Evolutionary conservation across 129 eudicot genomes (phyloP).

Genomic region (Chrysanthemum makinoi): DNA sequence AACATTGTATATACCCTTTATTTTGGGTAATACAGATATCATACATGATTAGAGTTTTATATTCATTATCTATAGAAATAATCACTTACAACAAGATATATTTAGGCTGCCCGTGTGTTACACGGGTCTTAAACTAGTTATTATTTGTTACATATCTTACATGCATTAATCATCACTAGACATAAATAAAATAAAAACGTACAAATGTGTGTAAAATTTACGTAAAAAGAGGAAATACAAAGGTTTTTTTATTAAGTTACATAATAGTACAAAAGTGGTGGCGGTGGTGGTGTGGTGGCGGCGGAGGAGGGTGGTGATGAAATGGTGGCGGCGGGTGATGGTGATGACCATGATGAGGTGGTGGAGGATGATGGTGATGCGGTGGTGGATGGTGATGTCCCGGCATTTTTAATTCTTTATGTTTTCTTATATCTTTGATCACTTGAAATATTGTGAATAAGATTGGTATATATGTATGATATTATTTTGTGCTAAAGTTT

Average conservation of each 20-base stretch:
- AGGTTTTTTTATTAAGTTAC: background rate
- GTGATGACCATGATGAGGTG: slow-evolving; percentile 6
- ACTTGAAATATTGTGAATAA: too few relatives aligned
- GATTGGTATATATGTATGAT: too few relatives aligned
- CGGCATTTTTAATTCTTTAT: background rate
- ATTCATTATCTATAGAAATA: too few relatives aligned
- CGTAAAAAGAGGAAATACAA: background rate
- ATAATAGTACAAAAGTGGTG: background rate
- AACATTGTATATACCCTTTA: too few relatives aligned
- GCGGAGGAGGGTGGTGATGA: background rate
- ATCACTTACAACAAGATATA: too few relatives aligned
- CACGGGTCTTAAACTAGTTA: too few relatives aligned
- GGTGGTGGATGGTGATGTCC: background rate
- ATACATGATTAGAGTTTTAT: too few relatives aligned
- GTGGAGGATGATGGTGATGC: slow-evolving; percentile 6
- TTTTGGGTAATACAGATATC: too few relatives aligned
- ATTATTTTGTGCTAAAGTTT: too few relatives aligned
- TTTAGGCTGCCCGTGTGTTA: too few relatives aligned
- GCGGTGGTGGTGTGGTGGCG: slow-evolving; percentile 5
- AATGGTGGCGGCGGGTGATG: slow-evolving; percentile 8
- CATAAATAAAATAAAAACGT: background rate
- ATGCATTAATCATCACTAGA: background rate
- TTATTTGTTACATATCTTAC: too few relatives aligned
- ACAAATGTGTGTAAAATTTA: background rate
- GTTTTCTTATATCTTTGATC: too few relatives aligned